phyloP scores from a whole-genome alignment of 2,329 filamentous ascomycete genomes.

The Xylariales sp. region DNA sequence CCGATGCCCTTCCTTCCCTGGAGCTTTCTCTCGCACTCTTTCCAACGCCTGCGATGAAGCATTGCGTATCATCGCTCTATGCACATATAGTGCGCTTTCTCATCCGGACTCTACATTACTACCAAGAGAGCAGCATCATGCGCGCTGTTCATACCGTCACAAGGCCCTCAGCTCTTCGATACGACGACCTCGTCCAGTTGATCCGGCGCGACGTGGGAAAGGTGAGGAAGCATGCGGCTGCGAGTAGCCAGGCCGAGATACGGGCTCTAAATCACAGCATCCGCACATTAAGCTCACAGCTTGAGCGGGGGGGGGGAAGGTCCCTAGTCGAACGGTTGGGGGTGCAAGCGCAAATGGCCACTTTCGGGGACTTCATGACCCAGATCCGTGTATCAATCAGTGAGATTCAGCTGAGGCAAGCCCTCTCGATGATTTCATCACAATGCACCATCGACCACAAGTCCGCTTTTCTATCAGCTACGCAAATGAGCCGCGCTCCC shows the following conservation, averaged over 20 bases:
- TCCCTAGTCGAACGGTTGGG: constrained; percentile 4
- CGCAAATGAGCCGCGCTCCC: constrained; percentile 7
- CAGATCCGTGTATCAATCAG: constrained; percentile 13
- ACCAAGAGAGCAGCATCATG: constrained; percentile 24
- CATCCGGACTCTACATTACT: constrained; percentile 16
- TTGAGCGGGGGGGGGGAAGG: background rate
- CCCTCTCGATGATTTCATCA: constrained; percentile 24
- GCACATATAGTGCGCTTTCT: constrained; percentile 23
- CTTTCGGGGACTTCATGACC: constrained; percentile 16
- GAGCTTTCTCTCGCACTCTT: constrained; percentile 22
- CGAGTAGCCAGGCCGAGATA: constrained; percentile 18
- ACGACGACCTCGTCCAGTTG: constrained; percentile 2
- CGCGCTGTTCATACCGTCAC: constrained; percentile 17
- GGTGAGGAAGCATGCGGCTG: constrained; percentile 14
- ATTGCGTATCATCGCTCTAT: constrained; percentile 15
- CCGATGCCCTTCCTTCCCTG: constrained; percentile 17
- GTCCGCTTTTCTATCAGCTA: constrained; percentile 17
- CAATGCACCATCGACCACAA: constrained; percentile 23
- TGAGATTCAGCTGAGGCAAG: constrained; percentile 22
- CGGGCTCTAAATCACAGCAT: constrained; percentile 16
- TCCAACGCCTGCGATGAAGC: constrained; percentile 23
- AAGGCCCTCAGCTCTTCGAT: constrained; percentile 12
- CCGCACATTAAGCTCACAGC: background rate
- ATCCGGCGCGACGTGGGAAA: constrained; percentile 11
- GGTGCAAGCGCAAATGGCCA: constrained; percentile 8